A percentile compares a stretch with the other conserved stretches of the same genome.
Evolutionary conservation across 2,329 filamentous ascomycete genomes (phyloP).

Genomic region (Fusarium annulatum): DNA sequence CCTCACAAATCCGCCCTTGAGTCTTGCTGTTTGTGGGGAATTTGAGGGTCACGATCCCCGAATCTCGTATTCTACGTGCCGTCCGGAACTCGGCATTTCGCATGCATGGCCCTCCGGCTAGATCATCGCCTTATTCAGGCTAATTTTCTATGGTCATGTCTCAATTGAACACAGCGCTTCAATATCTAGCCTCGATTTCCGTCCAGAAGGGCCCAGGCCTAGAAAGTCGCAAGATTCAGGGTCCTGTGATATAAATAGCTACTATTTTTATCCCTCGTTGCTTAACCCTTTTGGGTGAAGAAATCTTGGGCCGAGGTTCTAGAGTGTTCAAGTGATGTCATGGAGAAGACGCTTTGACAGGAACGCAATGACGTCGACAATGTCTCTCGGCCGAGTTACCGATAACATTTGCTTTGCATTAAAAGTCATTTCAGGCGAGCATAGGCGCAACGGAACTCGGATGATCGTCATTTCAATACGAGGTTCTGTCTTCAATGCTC

Average conservation of each 20-base stretch:
- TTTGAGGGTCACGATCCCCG: constrained; percentile 17
- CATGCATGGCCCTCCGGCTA: neutral
- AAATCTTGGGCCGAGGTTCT: neutral
- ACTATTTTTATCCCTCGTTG: neutral
- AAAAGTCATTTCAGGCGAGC: neutral
- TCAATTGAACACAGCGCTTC: neutral
- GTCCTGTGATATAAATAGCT: constrained; percentile 4
- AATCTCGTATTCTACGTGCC: constrained; percentile 29
- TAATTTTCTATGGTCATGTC: neutral
- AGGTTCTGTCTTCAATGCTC: neutral
- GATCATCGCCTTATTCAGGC: neutral
- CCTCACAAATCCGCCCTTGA: neutral
- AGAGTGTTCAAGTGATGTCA: neutral
- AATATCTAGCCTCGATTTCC: neutral
- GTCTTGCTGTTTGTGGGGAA: constrained; percentile 16
- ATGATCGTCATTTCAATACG: neutral
- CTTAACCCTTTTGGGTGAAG: neutral
- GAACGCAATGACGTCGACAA: neutral
- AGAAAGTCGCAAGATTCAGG: neutral
- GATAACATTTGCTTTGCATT: neutral
- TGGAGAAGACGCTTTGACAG: neutral
- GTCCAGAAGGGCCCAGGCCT: neutral
- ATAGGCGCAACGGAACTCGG: neutral
- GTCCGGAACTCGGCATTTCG: constrained; percentile 13
- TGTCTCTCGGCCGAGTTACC: neutral